Evolutionary conservation across 352 stramenopile species (phyloP).

Genomic region (Phytophthora sp.): DNA sequence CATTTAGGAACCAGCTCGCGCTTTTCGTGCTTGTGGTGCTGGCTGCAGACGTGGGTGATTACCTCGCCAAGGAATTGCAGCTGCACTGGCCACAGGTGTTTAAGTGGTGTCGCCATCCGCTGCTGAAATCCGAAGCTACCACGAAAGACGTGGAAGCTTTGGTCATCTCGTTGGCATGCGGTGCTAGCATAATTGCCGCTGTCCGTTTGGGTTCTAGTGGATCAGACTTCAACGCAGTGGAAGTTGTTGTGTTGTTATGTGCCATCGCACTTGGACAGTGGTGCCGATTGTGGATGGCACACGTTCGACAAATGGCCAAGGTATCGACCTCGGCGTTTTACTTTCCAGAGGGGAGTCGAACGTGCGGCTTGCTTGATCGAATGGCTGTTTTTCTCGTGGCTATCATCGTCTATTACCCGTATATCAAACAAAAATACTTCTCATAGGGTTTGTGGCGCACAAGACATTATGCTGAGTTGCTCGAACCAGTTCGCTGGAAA

Average conservation of each 20-base stretch:
- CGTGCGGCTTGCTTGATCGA: slow-evolving; percentile 51
- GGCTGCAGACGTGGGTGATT: slow-evolving; percentile 50
- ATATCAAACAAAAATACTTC: slow-evolving; percentile 50
- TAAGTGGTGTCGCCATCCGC: slow-evolving; percentile 20
- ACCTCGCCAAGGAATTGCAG: slow-evolving; percentile 30
- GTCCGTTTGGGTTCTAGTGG: slow-evolving; percentile 33
- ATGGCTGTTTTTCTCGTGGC: slow-evolving; percentile 53
- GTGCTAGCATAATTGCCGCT: slow-evolving; percentile 40
- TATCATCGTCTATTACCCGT: slow-evolving; percentile 57
- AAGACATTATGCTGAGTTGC: not conserved
- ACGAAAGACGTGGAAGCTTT: slow-evolving; percentile 42
- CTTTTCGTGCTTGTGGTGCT: slow-evolving; percentile 58
- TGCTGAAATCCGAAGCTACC: slow-evolving; percentile 34
- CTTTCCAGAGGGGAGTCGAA: slow-evolving; percentile 34
- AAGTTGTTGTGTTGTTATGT: slow-evolving; percentile 52
- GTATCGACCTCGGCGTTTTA: slow-evolving; percentile 57
- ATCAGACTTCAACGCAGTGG: slow-evolving; percentile 33
- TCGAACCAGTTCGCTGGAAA: not conserved
- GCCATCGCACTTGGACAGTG: slow-evolving; percentile 49
- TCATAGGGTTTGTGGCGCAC: slow-evolving; percentile 5
- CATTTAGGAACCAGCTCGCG: slow-evolving; percentile 46
- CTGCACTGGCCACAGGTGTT: slow-evolving; percentile 35
- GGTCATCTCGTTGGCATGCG: slow-evolving; percentile 39
- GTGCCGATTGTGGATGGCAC: slow-evolving; percentile 43
- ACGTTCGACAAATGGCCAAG: slow-evolving; percentile 51